Evolutionary conservation across 2,329 filamentous ascomycete genomes (phyloP).

Genomic region (Fusarium mangiferae): DNA sequence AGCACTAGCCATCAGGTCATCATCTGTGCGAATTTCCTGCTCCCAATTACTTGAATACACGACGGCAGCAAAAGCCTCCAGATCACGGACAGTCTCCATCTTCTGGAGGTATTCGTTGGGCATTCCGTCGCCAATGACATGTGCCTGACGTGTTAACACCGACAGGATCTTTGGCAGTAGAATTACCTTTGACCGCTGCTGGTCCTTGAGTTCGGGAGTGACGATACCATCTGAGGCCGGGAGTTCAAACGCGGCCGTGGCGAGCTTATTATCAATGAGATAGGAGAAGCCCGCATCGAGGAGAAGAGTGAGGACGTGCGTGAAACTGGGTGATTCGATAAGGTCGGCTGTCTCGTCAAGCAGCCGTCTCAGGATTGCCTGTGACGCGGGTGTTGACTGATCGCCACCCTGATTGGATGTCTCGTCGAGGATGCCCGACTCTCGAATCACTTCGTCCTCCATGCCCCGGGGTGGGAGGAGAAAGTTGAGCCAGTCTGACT

Average conservation of each 20-base stretch:
- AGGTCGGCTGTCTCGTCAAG: constrained; percentile 96
- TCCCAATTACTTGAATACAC: constrained; percentile 89
- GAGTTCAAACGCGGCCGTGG: constrained; percentile 78
- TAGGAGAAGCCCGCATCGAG: constrained; percentile 89
- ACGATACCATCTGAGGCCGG: constrained; percentile 48
- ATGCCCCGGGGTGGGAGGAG: constrained; percentile 82
- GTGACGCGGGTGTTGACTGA: constrained; percentile 55
- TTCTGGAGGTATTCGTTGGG: constrained; percentile 76
- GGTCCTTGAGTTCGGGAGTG: constrained; percentile 63
- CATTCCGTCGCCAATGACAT: constrained; percentile 83
- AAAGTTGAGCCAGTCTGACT: constrained; percentile 79
- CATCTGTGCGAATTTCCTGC: constrained; percentile 66
- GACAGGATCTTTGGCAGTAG: constrained; percentile 87
- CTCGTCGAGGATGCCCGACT: constrained; percentile 80
- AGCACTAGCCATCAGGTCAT: constrained; percentile 54
- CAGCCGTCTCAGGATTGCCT: constrained; percentile 77
- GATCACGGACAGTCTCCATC: constrained; percentile 79
- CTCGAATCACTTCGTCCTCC: constrained; percentile 84
- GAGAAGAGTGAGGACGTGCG: constrained; percentile 84
- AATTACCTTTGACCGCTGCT: constrained; percentile 69
- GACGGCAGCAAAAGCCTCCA: constrained; percentile 86
- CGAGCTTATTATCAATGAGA: constrained; percentile 84
- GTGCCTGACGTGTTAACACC: constrained; percentile 89
- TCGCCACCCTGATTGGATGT: constrained; percentile 49
- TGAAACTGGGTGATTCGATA: constrained; percentile 92